A percentile compares a stretch with the other conserved stretches of the same genome.
Conservation (phyloP, 1,284 basidiomycete species). For the Ustilago crameri region DNA sequence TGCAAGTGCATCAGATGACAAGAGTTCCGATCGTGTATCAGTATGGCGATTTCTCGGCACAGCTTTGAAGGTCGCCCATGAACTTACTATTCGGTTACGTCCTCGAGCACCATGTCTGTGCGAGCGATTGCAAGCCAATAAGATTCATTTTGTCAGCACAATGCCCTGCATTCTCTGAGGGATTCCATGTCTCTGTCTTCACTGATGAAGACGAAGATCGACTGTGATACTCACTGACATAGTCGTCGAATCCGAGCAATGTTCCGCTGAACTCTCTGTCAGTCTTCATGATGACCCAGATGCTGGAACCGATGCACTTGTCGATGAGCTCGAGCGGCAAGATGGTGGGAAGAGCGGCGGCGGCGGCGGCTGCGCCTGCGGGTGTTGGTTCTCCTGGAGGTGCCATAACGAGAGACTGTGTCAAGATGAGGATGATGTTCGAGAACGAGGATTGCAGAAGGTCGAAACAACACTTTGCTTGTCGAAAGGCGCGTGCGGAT, state of each 20-base stretch:
- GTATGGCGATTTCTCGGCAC: background rate
- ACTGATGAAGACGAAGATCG: no score
- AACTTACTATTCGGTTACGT: constrained; percentile 92
- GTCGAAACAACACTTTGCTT: background rate
- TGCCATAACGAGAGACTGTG: constrained; percentile 18
- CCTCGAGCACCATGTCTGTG: constrained; percentile 95
- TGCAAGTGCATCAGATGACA: background rate
- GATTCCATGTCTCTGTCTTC: no score
- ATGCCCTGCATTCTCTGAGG: no score
- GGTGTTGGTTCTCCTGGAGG: constrained; percentile 45
- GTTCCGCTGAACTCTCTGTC: constrained; percentile 78
- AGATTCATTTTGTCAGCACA: background rate
- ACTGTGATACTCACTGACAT: constrained; percentile 86
- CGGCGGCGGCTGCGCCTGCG: constrained; percentile 34
- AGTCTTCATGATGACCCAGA: constrained; percentile 69
- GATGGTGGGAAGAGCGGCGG: constrained; percentile 55
- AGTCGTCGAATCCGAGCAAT: constrained; percentile 96
- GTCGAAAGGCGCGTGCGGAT: constrained; percentile 3
- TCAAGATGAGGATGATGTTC: background rate
- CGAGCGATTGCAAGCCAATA: background rate
- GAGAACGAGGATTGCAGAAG: background rate
- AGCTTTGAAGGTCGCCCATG: no score
- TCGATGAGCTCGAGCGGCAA: constrained; percentile 68
- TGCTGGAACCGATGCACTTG: constrained; percentile 67
- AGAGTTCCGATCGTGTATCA: background rate